Conservation (phyloP, 2,329 filamentous ascomycete species). For the Apiospora pterosperma region DNA sequence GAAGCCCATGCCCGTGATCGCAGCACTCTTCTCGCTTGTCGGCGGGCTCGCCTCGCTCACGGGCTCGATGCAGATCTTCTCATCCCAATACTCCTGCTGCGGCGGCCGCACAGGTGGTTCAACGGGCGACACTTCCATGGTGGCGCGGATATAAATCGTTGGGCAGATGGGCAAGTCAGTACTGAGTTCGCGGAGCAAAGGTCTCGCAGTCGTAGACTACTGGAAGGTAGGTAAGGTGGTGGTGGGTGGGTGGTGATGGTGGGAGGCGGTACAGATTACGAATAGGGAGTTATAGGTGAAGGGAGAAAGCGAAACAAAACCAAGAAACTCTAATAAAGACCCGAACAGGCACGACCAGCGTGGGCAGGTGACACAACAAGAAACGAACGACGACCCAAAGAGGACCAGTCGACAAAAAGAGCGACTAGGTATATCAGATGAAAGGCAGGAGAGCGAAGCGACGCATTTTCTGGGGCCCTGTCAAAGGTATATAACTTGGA, state of each 20-base stretch:
- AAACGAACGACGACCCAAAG: not conserved
- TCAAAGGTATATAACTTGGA: not conserved
- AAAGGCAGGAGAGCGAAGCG: not conserved
- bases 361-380: not conserved
- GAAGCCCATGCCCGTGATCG: not conserved
- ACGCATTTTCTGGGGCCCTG: not conserved
- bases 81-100: constrained; percentile 3
- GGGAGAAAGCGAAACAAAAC: not conserved
- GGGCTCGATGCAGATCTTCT: not conserved
- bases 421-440: not conserved
- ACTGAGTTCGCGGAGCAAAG: not conserved
- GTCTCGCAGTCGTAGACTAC: not conserved
- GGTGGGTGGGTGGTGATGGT: not conserved
- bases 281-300: not conserved
- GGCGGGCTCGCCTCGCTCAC: not conserved
- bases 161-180: not conserved
- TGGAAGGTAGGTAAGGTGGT: not conserved
- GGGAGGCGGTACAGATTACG: not conserved
- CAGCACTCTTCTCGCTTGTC: not conserved
- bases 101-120: not conserved
- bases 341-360: constrained; percentile 1
- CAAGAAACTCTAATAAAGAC: not conserved
- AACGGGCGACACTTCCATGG: not conserved
- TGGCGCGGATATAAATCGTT: not conserved
- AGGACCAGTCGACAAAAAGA: not conserved